Evolutionary conservation across 352 stramenopile genomes (phyloP), one percentile per base, ranked within the genome.

Genomic region (Phytophthora ramorum): DNA sequence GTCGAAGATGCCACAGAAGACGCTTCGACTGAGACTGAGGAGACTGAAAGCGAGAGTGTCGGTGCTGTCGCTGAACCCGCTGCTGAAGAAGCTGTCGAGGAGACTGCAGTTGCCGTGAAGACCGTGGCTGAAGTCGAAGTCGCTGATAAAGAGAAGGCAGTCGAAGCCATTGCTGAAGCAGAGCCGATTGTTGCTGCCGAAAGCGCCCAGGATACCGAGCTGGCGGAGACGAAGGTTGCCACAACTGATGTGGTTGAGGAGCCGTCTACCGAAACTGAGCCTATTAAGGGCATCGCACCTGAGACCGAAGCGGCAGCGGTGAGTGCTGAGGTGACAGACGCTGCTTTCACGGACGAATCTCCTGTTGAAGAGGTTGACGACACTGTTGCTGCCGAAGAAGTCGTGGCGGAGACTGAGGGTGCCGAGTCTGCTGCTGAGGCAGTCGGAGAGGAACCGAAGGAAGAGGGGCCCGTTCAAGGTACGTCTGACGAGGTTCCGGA

Each of bases 151-250:
- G 63, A 58, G n/a, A 37, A 61, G 19, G 35, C 22, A 17, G 65
- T 55, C 16, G 68, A 53, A 17, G 53, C 13, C 19, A 41, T 16
- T 52, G 45, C 52, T 22, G 55, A 58, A 14, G 19, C 17, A n/a
- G 57, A 52, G n/a, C 19, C 22, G 32, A 37, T 24, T 49, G 22
- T 12, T 44, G 46, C 50, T 6, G 34, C 34, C 4, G 2, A 34
- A 34, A 2, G 2, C 12, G 28, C 28, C 6, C 7, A 34, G 28
- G 28, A 34, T 34, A 34, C 2, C 34, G 34, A 40, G 14, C 12
- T 6, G 12, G 17, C 12, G 14, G 12, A 40, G 10, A 17, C 34
- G 7, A 3, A 48, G 24, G 43, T 19, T 56, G n/a, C 24, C 6
- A 20, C n/a, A 16, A 24, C 10, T 44, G 24, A 43, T 32, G 17